Evolutionary conservation across 768 basidiomycete genomes (phyloP), one percentile per base, ranked within the genome.

Genomic region (Rhodotorula graminis): DNA sequence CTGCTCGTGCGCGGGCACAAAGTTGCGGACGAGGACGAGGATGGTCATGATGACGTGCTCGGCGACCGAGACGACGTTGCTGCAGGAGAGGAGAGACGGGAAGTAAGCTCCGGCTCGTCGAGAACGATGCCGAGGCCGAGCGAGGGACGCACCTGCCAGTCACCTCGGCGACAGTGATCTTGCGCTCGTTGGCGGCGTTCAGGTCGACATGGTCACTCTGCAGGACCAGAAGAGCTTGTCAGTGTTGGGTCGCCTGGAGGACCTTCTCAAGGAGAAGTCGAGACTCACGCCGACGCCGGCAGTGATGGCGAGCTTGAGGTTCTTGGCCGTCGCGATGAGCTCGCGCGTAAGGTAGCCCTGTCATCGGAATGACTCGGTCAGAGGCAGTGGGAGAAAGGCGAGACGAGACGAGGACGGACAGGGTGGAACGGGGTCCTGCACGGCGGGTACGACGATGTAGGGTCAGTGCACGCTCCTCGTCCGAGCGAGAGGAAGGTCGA

Each of bases 31-130:
- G 67, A 94, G 88, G 52, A 91, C 83, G 62, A 95, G 87, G 76
- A 95, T 94, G 80, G 87, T 88, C 91, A 93, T 93, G 69, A 92
- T 81, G 71, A 91, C 91, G 80, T 92, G 91, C 82, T 94, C 93
- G 58, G 92, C 92, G 56, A 94, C 93, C 19, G 90, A 92, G 64
- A 89, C 89, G 65, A 57, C 56, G 62, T 63, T 49, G 49, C 55
- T 55, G 67, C n/a, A 14, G 18, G 12, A 29, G 33, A 3, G 6
- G 11, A 44, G 16, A n/a, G 58, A 29, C 10, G 27, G 47, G 8
- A 6, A 23, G 25, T 25, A 2, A 29, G 46, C 12, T n/a, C 31
- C 33, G 50, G 49, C 10, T 27, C 23, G 1, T 1, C 5, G 23
- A 27, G 31, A 64, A 18, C 8, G 12, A 11, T 40, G 59, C 2